These are phyloP conservation scores for Leishmania tarentolae DNA, from an alignment of 208 protist genomes.

Conservation along the genomic window DNA sequence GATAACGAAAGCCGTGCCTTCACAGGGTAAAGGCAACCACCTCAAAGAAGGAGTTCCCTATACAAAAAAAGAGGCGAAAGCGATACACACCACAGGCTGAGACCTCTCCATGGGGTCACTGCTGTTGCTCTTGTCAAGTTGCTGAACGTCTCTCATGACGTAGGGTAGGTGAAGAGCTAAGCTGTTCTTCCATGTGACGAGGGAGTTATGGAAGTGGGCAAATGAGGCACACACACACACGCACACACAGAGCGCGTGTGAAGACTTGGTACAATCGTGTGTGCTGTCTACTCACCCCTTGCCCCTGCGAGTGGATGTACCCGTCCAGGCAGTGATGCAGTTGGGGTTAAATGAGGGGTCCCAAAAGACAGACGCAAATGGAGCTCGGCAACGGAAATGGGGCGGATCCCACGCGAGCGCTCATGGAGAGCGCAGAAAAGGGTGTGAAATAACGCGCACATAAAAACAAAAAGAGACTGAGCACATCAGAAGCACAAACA, in stretches of 20 bases:
- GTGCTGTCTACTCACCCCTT: background rate
- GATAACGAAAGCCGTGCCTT: too few relatives aligned
- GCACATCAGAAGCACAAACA: background rate
- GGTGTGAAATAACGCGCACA: background rate
- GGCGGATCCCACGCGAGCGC: background rate
- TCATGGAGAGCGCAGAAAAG: background rate
- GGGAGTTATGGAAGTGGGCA: background rate
- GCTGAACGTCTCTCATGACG: background rate
- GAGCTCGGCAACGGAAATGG: background rate
- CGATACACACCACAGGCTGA: too few relatives aligned
- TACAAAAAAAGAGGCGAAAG: too few relatives aligned
- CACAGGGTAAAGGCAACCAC: too few relatives aligned
- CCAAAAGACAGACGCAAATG: background rate
- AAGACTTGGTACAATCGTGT: background rate
- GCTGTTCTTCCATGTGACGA: background rate
- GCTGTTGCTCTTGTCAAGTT: background rate
- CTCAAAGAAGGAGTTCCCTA: too few relatives aligned
- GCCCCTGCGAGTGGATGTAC: background rate
- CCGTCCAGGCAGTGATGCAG: background rate
- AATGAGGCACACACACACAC: background rate
- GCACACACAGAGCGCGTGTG: background rate
- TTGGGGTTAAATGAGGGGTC: background rate
- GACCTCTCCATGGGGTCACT: too few relatives aligned
- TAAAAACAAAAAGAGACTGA: background rate
- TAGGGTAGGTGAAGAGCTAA: background rate